Base-by-base conservation (phyloP, 306 rosid genomes). In the Pyrus bretschneideri region DNA sequence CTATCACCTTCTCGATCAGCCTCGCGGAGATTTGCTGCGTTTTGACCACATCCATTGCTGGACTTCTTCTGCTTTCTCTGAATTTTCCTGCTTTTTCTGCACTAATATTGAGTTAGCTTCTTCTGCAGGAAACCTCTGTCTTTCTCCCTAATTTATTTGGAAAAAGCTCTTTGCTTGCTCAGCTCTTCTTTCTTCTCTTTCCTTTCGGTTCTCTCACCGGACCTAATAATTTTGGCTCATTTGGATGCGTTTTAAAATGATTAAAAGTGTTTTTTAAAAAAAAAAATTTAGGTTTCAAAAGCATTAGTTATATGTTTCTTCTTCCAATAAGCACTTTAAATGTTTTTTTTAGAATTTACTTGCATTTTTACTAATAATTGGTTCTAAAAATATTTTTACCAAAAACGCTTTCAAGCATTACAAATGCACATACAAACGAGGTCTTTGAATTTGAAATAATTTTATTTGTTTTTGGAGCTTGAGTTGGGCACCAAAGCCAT, bases 11-110 rank as follows among this genome's bases (percentile, higher is more conserved):
- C 89, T 91, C 96, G 75, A 89, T 81, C 31, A 90, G 79, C 22
- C 88, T 75, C 11, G 84, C 75, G 1, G 93, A 89, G 52, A 92
- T 85, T 85, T 92, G 95, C 86, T 86, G 97, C 71, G 91, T 79
- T 80, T 92, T 89, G 29, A 89, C 88, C 83, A 89, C 97, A 52
- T 92, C 97, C 97, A 89, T 92, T 65, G 44, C 38, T 46, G 3
- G 13, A 23, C 23, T 45, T 42, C 58, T 69, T 45, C 13, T 7
- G 49, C 72, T 40, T 38, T 14, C 33, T 2, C 49, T 22, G 30
- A 21, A 12, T 42, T 40, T 6, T 42, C 12, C 25, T 67, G 44
- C 15, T n/a, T 42, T 68, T 21, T 68, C 7, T 1, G 35, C 52
- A 13, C 54, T 14, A n/a, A 62, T 62, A 45, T 17, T 9, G 11